Evolutionary conservation across 2,329 filamentous ascomycete genomes (phyloP).

Genomic region (Calonectria pseudoreteaudii): DNA sequence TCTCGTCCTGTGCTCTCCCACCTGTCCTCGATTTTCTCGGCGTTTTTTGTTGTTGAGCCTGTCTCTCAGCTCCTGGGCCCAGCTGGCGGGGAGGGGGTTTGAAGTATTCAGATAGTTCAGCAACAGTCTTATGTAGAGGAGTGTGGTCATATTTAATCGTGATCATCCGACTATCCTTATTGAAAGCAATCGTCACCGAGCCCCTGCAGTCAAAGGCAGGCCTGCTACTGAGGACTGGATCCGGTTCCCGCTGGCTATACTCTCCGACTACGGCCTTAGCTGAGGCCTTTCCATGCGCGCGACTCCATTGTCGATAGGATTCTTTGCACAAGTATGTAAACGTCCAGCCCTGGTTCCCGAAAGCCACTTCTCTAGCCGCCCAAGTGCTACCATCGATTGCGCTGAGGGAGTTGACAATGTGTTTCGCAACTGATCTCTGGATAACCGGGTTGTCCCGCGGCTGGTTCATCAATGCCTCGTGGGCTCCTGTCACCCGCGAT

Average conservation of each 20-base stretch:
- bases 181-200: conserved; percentile 61
- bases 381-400: conserved; percentile 62
- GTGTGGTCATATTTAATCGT: conserved; percentile 68
- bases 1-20: conserved; percentile 43
- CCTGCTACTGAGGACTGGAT: conserved; percentile 60
- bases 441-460: conserved; percentile 59
- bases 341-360: conserved; percentile 62
- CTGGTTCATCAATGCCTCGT: conserved; percentile 62
- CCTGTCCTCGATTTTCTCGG: conserved; percentile 45
- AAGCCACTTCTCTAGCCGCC: conserved; percentile 58
- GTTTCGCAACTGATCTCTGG: conserved; percentile 62
- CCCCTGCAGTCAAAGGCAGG: conserved; percentile 72
- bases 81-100: conserved; percentile 56
- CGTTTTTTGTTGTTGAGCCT: conserved; percentile 37
- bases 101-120: conserved; percentile 60
- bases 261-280: conserved; percentile 58
- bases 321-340: conserved; percentile 66
- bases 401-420: conserved; percentile 58
- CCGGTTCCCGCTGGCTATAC: conserved; percentile 61
- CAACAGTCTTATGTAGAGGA: conserved; percentile 67
- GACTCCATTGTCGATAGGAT: conserved; percentile 64
- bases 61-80: conserved; percentile 42
- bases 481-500: conserved; percentile 55
- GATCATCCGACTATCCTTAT: conserved; percentile 59
- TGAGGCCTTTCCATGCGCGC: conserved; percentile 56